Evolutionary conservation across 768 basidiomycete species (phyloP).

Genomic region (Rhodotorula paludigena): DNA sequence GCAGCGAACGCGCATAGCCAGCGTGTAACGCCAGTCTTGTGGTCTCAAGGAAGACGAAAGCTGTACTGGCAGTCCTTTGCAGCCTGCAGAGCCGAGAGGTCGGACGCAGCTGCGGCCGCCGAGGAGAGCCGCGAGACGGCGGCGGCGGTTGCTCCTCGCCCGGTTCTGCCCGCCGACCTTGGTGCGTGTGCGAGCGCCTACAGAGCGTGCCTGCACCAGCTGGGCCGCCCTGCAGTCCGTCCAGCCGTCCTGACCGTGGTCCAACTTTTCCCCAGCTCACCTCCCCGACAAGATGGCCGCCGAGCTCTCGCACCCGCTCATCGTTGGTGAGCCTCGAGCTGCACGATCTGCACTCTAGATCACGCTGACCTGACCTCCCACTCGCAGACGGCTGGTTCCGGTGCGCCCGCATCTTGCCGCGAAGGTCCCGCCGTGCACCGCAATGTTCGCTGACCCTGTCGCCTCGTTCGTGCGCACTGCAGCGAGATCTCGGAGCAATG

Average conservation of each 20-base stretch:
- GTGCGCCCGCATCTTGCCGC: slow-evolving; percentile 3
- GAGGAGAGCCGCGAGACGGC: no score
- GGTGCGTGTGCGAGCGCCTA: no score
- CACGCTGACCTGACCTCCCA: not conserved
- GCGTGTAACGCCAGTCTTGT: no score
- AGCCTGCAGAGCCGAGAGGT: no score
- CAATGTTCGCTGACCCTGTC: not conserved
- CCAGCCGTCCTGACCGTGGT: not conserved
- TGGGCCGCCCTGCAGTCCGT: no score
- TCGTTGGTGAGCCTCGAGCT: slow-evolving; percentile 43
- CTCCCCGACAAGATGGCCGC: slow-evolving; percentile 17
- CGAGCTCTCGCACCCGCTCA: slow-evolving; percentile 46
- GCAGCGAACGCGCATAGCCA: no score
- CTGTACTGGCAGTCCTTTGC: no score
- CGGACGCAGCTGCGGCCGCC: no score
- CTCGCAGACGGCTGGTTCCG: slow-evolving; percentile 50
- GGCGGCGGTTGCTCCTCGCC: no score
- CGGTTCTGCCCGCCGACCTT: no score
- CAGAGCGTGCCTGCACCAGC: no score
- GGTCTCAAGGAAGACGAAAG: no score
- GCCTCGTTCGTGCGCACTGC: not conserved
- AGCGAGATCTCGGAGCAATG: slow-evolving; percentile 51
- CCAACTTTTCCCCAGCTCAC: not conserved
- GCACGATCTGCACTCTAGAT: not conserved
- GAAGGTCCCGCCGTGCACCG: not conserved